Conservation (phyloP, 2,329 filamentous ascomycete species). For the Gnomoniopsis smithogilvyi region DNA sequence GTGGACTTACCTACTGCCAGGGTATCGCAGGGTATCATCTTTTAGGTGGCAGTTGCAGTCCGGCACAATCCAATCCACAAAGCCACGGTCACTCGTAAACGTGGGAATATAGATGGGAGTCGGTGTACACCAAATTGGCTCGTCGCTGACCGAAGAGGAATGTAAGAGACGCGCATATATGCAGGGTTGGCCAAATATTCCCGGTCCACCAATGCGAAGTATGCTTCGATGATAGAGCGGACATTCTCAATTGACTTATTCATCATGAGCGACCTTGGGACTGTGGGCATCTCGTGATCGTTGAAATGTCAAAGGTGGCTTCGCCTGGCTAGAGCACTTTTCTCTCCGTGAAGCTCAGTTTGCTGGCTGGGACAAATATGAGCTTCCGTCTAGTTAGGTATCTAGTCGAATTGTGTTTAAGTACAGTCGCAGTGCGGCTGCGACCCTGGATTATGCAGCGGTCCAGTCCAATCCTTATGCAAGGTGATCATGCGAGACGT, state of each 20-base stretch:
- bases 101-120: not conserved
- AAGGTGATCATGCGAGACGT: not conserved
- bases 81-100: not conserved
- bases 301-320: not conserved
- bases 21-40: not conserved
- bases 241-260: not conserved
- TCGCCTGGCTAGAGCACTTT: not conserved
- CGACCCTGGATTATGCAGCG: not conserved
- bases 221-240: not conserved
- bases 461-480: not conserved
- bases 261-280: not conserved
- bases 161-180: not conserved
- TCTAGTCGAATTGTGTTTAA: too few relatives aligned
- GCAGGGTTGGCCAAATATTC: not conserved
- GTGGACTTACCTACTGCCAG: too few relatives aligned
- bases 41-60: not conserved
- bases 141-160: slow-evolving; percentile 8
- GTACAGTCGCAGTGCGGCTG: too few relatives aligned
- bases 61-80: not conserved
- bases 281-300: not conserved
- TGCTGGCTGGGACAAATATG: too few relatives aligned
- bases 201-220: slow-evolving; percentile 2
- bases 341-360: too few relatives aligned
- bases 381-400: too few relatives aligned
- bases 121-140: not conserved